Evolutionary conservation across 164 flowering plant species (phyloP), one percentile per base, ranked within the genome.

Genomic region (Umbellularia californica): DNA sequence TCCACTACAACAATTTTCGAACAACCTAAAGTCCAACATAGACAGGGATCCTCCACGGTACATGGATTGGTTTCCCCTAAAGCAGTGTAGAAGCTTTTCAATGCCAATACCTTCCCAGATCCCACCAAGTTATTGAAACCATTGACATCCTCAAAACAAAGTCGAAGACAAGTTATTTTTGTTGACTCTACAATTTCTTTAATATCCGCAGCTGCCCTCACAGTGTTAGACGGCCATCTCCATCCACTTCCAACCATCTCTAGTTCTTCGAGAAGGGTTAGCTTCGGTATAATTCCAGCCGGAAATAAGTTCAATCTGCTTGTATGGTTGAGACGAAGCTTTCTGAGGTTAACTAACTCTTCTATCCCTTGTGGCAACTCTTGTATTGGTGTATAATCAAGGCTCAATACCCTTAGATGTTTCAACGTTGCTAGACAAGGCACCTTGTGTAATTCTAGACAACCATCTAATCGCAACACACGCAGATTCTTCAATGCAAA

Each of bases 21-120:
- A 2, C 6, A 23, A 13, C 13, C 27, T 20, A 11, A 10, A n/a
- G 1, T 9, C 3, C 12, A 23, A 1, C 1, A 25, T 25, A 1
- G 27, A 25, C 0, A 25, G 27, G 0, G 1, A 1, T 25, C 27
- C 27, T 0, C 27, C 0, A 25, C 1, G 1, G 27, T 0, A 63
- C 1, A 7, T n/a, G 20, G 13, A 20, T 3, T 0, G 1, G 3
- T 17, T 1, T 20, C 3, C 58, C 71, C 71, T 50, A 69, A 25
- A 50, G 11, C 15, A n/a, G 50, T 15, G 22, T n/a, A 3, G 71
- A 69, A 69, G 19, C 27, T 11, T 22, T 50, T n/a, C 58, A 69
- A 24, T 9, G 20, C 12, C 17, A 9, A 2, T 55, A 55, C 41
- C 10, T 69, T 41, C 58, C 19, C 23, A 11, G 55, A 41, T 11